Percentiles rank a stretch among this genome's conserved stretches.
phyloP scores from a whole-genome alignment of 345 rosid species.

The Luvunga scandens region DNA sequence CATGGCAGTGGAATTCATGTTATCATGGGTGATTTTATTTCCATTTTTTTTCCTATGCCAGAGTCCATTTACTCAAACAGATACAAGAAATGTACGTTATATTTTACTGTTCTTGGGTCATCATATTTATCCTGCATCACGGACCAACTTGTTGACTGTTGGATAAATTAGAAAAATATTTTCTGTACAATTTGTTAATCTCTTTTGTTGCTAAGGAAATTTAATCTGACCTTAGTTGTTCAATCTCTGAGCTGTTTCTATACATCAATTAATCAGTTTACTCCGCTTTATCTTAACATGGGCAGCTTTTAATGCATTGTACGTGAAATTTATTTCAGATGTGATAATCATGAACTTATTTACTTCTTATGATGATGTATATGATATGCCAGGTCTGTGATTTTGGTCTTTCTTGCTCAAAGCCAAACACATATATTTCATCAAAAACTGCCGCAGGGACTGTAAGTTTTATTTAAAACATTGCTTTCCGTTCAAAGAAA shows the following conservation, averaged over 20 bases:
- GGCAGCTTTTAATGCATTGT: background rate
- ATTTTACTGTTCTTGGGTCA: background rate
- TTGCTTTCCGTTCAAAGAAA: background rate
- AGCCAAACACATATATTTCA: slow-evolving; percentile 50
- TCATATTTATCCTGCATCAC: background rate
- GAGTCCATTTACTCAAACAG: background rate
- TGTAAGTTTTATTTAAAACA: slow-evolving; percentile 30
- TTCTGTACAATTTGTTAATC: background rate
- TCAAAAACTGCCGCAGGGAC: slow-evolving; percentile 62
- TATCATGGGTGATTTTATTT: background rate
- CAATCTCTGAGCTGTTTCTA: slow-evolving; percentile 10
- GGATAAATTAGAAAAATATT: background rate
- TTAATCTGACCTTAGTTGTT: slow-evolving; percentile 21
- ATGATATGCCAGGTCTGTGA: slow-evolving; percentile 43
- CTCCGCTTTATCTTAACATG: background rate
- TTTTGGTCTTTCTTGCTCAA: slow-evolving; percentile 58
- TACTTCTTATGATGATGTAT: slow-evolving; percentile 7
- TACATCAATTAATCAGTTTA: background rate
- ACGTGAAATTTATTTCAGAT: background rate
- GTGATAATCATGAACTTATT: slow-evolving; percentile 14
- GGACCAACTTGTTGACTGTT: background rate
- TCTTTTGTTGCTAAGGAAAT: background rate
- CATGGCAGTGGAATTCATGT: background rate
- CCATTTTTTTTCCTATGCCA: background rate
- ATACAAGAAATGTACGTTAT: background rate